Evolutionary conservation across 2,329 filamentous ascomycete species (phyloP).

Genomic region (Apiospora phragmitis): DNA sequence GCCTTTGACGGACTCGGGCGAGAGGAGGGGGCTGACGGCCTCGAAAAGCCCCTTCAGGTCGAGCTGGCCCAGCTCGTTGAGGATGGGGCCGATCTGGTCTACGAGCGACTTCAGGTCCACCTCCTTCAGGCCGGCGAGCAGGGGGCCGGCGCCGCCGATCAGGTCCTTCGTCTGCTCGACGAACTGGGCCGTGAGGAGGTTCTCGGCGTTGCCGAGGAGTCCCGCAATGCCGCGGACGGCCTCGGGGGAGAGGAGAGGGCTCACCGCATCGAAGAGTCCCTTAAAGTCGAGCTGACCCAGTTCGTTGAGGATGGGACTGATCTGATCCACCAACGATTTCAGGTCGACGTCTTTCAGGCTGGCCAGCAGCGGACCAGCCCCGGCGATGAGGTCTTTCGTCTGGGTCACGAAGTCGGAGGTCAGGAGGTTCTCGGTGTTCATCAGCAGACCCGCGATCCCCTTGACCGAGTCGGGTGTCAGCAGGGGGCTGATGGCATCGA

Average conservation of each 20-base stretch:
- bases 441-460: conserved; percentile 26
- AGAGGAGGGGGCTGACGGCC: conserved; percentile 31
- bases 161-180: conserved; percentile 31
- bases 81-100: conserved; percentile 28
- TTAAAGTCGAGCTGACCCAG: conserved; percentile 30
- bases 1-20: conserved; percentile 26
- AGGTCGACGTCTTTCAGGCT: conserved; percentile 25
- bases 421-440: conserved; percentile 26
- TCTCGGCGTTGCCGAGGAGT: conserved; percentile 34
- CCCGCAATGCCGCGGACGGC: conserved; percentile 33
- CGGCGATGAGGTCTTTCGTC: conserved; percentile 28
- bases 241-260: conserved; percentile 34
- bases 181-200: conserved; percentile 28
- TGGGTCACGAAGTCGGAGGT: conserved; percentile 27
- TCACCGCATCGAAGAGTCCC: conserved; percentile 32
- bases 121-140: conserved; percentile 20
- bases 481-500: conserved; percentile 32
- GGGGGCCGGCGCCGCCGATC: conserved; percentile 25
- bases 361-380: conserved; percentile 25
- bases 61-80: conserved; percentile 31
- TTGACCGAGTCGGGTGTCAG: conserved; percentile 28
- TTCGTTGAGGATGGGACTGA: conserved; percentile 30
- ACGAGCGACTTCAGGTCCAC: conserved; percentile 32
- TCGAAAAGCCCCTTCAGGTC: conserved; percentile 19
- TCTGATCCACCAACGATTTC: conserved; percentile 24